A percentile compares a stretch with the other conserved stretches of the same genome.
phyloP scores from a whole-genome alignment of 306 rosid genomes.

The Pterocarpus macrocarpus region DNA sequence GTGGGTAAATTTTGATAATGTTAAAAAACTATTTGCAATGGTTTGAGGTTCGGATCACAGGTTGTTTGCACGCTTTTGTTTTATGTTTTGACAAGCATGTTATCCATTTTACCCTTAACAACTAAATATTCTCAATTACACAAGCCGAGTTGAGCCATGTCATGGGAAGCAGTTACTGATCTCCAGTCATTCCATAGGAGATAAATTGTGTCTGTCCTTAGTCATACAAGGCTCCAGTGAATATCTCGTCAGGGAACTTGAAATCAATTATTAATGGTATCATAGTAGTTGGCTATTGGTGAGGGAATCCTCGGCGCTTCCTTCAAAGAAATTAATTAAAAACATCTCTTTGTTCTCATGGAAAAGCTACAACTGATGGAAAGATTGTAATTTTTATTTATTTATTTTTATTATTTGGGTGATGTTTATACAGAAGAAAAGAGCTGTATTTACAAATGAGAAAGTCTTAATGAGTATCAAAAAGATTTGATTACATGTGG shows the following conservation, averaged over 20 bases:
- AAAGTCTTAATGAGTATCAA: not conserved
- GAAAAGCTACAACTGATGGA: not conserved
- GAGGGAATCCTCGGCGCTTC: not conserved
- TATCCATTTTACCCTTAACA: constrained; percentile 1
- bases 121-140: constrained; percentile 16
- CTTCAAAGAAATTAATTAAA: constrained; percentile 10
- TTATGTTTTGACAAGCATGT: constrained; percentile 29
- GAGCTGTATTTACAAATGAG: constrained; percentile 4
- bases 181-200: constrained; percentile 1
- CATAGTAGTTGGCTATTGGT: constrained; percentile 39
- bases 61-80: not conserved
- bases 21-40: not conserved
- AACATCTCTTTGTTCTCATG: not conserved
- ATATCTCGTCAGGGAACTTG: constrained; percentile 26
- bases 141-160: not conserved
- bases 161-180: constrained; percentile 18
- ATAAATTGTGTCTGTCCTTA: not conserved
- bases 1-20: not conserved
- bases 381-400: not conserved
- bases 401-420: not conserved
- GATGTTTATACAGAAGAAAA: not conserved
- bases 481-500: constrained; percentile 4
- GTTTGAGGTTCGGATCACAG: not conserved
- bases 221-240: not conserved
- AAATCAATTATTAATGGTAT: constrained; percentile 54